Base-by-base conservation (phyloP, 1,139 yeast genomes). In the Zygosaccharomyces pseudobailii region DNA sequence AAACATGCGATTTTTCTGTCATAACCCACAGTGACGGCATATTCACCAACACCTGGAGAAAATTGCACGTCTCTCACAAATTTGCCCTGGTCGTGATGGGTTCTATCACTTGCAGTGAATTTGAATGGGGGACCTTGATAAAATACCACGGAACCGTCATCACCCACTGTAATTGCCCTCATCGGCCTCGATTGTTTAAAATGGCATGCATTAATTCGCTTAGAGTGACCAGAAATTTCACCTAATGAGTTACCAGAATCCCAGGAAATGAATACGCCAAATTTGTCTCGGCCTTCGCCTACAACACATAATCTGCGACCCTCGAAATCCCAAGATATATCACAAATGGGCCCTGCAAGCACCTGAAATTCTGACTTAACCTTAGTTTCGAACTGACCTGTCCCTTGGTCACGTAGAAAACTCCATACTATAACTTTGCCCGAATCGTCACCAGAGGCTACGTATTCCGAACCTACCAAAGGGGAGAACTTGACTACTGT, bases 161-260 rank as follows among this genome's bases (percentile, higher is more conserved):
- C 96, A 45, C 95, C 80, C 4, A 85, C 97, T 3, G 98, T 89
- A 13, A 88, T 95, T 1, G 97, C 96, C 51, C 97, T 74, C 71
- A 86, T 88, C 3, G 98, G 98, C 65, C 98, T 78, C 50, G 78
- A 81, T n/a, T 90, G 87, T 61, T 85, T 84, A 55, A 92, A 84
- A 46, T 86, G 82, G 9, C 88, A 96, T 0, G 94, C 87, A 62
- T 86, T 88, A 62, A 90, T 80, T 36, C 80, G 78, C 35, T 86
- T 82, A n/a, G 95, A 78, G 65, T 92, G 98, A 27, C 98, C 99
- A 48, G 89, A 83, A 57, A 94, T 84, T 65, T 92, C 97, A 46
- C 98, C 99, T 40, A 92, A 83, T 8, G 96, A 80, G 67, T 92
- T 92, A 48, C 98, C 98, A 0, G 95, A 78, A 64, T 92, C 99